A percentile compares a stretch with the other conserved stretches of the same genome.
Evolutionary conservation across 2,329 filamentous ascomycete species (phyloP).

Genomic region (Ambrosiella beaveri): DNA sequence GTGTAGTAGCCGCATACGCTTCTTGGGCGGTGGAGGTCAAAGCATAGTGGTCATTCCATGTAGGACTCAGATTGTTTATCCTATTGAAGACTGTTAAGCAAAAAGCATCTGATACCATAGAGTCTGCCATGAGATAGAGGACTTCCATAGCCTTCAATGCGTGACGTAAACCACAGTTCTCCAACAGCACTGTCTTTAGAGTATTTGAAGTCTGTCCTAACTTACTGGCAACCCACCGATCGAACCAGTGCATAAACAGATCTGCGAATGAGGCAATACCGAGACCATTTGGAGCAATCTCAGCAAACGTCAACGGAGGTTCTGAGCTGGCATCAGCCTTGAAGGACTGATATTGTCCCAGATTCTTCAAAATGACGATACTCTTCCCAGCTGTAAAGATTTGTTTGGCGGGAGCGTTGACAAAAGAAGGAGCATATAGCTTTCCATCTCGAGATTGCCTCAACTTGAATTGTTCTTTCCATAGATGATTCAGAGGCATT

Average conservation of each 20-base stretch:
- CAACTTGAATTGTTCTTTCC: slow-evolving; percentile 59
- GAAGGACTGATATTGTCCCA: slow-evolving; percentile 36
- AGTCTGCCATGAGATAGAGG: slow-evolving; percentile 64
- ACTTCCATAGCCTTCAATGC: slow-evolving; percentile 50
- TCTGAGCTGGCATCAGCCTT: slow-evolving; percentile 21
- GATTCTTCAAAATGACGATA: slow-evolving; percentile 61
- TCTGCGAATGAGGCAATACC: slow-evolving; percentile 53
- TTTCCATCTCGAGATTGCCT: slow-evolving; percentile 40
- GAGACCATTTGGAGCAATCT: slow-evolving; percentile 31
- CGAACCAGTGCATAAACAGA: slow-evolving; percentile 53
- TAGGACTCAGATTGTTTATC: slow-evolving; percentile 41
- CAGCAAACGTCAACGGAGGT: slow-evolving; percentile 36
- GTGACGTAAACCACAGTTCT: slow-evolving; percentile 47
- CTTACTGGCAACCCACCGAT: slow-evolving; percentile 59
- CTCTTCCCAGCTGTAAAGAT: slow-evolving; percentile 84
- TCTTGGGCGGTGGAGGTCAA: slow-evolving; percentile 63
- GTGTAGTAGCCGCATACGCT: slow-evolving; percentile 37
- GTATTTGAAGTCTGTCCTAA: slow-evolving; percentile 51
- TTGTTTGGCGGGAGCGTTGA: slow-evolving; percentile 48
- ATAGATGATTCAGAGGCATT: slow-evolving; percentile 47
- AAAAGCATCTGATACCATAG: slow-evolving; percentile 47
- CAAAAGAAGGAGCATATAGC: slow-evolving; percentile 56
- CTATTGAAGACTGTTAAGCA: slow-evolving; percentile 55
- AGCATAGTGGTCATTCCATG: slow-evolving; percentile 68
- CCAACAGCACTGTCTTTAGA: slow-evolving; percentile 49